A percentile compares a stretch with the other conserved stretches of the same genome.
phyloP scores from a whole-genome alignment of 306 rosid species.

The Benincasa hispida region DNA sequence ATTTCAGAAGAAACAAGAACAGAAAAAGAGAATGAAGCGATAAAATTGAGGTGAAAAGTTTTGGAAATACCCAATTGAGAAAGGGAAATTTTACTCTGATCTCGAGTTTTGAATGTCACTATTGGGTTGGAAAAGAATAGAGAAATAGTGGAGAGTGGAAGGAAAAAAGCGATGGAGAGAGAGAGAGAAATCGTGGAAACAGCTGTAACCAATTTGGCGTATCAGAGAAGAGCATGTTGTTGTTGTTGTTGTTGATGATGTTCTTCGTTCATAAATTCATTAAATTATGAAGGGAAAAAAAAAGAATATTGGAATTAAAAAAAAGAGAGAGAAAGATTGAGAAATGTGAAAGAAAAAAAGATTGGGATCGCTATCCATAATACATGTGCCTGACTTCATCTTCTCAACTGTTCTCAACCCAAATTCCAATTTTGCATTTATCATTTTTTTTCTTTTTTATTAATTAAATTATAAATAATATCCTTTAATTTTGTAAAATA shows the following conservation, averaged over 20 bases:
- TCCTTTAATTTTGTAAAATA: no score
- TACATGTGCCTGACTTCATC: conserved; percentile 9
- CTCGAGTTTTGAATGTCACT: not conserved
- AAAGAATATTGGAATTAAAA: not conserved
- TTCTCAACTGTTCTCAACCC: not conserved
- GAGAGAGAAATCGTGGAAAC: conserved; percentile 7
- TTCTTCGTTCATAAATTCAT: not conserved
- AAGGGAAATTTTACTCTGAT: not conserved
- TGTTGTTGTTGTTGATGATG: not conserved
- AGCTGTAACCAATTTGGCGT: conserved; percentile 2
- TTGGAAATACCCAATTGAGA: not conserved
- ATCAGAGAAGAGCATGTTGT: not conserved
- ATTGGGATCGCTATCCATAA: not conserved
- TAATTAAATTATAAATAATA: not conserved
- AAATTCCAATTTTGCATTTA: not conserved
- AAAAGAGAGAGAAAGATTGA: not conserved
- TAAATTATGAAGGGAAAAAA: not conserved
- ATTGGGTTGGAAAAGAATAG: not conserved
- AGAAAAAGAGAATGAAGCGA: not conserved
- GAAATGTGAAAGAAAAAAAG: not conserved
- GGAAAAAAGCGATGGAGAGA: not conserved
- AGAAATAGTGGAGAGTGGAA: not conserved
- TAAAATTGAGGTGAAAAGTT: not conserved
- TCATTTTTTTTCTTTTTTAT: not conserved
- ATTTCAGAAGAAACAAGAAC: not conserved